Percentiles rank a stretch among this genome's conserved stretches.
phyloP scores from a whole-genome alignment of 2,329 filamentous ascomycete genomes.

The Sporothrix phasma region DNA sequence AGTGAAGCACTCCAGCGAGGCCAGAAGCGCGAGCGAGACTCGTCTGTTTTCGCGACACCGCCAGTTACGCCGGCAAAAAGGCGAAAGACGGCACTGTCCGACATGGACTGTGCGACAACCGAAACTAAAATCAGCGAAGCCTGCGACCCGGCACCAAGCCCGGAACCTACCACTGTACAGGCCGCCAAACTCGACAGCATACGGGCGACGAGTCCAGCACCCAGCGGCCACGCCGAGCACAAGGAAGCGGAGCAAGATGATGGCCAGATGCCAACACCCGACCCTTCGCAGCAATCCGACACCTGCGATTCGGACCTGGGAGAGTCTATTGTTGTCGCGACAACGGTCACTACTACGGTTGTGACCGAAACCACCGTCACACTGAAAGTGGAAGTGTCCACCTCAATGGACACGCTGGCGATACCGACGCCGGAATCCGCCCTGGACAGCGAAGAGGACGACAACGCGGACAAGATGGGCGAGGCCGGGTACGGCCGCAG shows the following conservation, averaged over 20 bases:
- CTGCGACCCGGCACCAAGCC: background rate
- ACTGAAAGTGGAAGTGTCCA: constrained; percentile 1
- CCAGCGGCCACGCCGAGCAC: constrained; percentile 26
- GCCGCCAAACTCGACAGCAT: background rate
- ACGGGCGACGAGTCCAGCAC: constrained; percentile 20
- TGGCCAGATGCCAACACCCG: constrained; percentile 14
- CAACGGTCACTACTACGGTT: background rate
- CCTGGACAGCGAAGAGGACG: constrained; percentile 8
- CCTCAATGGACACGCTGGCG: background rate
- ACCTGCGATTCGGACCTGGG: background rate
- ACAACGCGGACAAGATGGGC: background rate
- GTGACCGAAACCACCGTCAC: background rate
- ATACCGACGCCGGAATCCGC: constrained; percentile 16
- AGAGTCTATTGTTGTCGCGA: background rate
- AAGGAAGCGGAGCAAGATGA: background rate
- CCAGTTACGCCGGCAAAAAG: constrained; percentile 47
- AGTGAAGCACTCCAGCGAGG: constrained; percentile 14
- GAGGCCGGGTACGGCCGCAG: background rate
- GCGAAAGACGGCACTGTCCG: constrained; percentile 28
- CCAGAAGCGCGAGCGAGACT: constrained; percentile 32
- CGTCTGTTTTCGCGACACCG: constrained; percentile 40
- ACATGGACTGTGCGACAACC: background rate
- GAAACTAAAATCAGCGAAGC: background rate
- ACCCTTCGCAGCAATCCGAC: constrained; percentile 7
- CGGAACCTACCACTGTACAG: background rate